phyloP scores from a whole-genome alignment of 1,284 basidiomycete species.

The Bjerkandera adusta region DNA sequence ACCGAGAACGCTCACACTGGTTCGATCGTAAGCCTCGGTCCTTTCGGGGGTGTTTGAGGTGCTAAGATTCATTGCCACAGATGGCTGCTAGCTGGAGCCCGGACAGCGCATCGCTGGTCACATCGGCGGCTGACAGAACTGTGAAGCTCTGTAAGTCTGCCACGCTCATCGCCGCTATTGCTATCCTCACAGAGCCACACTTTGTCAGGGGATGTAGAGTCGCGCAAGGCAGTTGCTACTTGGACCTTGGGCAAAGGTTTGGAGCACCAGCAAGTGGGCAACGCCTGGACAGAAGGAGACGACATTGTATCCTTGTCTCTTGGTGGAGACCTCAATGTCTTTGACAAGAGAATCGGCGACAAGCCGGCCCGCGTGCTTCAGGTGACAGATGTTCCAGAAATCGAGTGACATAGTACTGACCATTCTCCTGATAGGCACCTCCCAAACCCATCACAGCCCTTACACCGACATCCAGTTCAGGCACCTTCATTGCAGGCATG shows the following conservation, averaged over 20 bases:
- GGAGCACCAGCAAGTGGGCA: constrained; percentile 85
- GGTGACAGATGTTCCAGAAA: constrained; percentile 35
- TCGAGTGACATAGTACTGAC: constrained; percentile 1
- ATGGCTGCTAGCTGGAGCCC: constrained; percentile 79
- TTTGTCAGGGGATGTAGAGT: constrained; percentile 74
- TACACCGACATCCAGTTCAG: constrained; percentile 39
- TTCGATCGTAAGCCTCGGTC: constrained; percentile 58
- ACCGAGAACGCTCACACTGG: constrained; percentile 68
- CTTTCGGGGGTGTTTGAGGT: background rate
- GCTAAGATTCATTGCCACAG: constrained; percentile 37
- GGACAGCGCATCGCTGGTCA: constrained; percentile 72
- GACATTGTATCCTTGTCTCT: constrained; percentile 86
- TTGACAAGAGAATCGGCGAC: constrained; percentile 71
- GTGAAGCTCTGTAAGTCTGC: constrained; percentile 83
- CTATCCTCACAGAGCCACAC: background rate
- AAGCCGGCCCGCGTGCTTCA: constrained; percentile 62
- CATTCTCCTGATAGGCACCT: constrained; percentile 51
- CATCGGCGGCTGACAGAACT: constrained; percentile 86
- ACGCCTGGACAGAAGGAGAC: constrained; percentile 73
- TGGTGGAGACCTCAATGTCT: constrained; percentile 80
- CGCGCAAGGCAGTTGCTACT: constrained; percentile 60
- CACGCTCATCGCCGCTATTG: background rate
- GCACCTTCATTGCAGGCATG: constrained; percentile 79
- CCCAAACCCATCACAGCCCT: constrained; percentile 79
- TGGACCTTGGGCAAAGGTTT: constrained; percentile 75